phyloP scores from a whole-genome alignment of 108 stramenopile genomes.

The Aureococcus anophagefferens region DNA sequence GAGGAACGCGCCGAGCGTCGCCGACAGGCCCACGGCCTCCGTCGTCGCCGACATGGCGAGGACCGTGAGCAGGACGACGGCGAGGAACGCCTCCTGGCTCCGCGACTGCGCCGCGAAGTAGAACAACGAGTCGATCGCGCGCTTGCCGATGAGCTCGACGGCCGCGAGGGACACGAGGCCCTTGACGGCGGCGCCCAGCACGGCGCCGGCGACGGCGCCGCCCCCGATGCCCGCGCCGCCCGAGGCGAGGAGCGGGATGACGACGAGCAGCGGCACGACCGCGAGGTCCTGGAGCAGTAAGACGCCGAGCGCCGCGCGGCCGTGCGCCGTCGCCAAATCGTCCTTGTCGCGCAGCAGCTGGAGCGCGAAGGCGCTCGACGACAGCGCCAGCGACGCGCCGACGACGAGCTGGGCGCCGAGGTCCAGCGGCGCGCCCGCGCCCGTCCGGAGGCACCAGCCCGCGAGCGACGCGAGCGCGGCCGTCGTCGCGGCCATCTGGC shows the following conservation, averaged over 20 bases:
- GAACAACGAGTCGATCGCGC: conserved; percentile 76
- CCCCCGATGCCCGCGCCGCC: conserved; percentile 29
- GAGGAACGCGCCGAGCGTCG: conserved; percentile 90
- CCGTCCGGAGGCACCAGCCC: conserved; percentile 34
- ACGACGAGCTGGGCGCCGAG: conserved; percentile 71
- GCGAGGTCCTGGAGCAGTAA: conserved; percentile 85
- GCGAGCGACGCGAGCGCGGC: conserved; percentile 52
- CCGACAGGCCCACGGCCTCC: conserved; percentile 82
- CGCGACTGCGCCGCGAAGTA: conserved; percentile 64
- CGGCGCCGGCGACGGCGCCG: conserved; percentile 58
- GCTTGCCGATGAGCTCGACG: conserved; percentile 72
- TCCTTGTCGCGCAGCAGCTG: conserved; percentile 89
- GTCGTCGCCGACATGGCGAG: conserved; percentile 85
- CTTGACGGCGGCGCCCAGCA: conserved; percentile 71
- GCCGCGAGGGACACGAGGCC: conserved; percentile 70
- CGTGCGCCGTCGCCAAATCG: conserved; percentile 78
- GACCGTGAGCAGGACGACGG: conserved; percentile 77
- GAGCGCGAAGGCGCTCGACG: conserved; percentile 78
- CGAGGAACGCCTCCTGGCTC: conserved; percentile 87
- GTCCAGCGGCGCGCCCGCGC: too few relatives aligned
- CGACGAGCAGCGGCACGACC: conserved; percentile 86
- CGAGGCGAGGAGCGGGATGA: conserved; percentile 80
- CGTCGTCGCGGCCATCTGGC: conserved; percentile 70
- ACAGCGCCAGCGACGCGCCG: conserved; percentile 76
- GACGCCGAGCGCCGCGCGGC: conserved; percentile 83